phyloP scores from a whole-genome alignment of 306 rosid species.

The Dalbergia cultrata region DNA sequence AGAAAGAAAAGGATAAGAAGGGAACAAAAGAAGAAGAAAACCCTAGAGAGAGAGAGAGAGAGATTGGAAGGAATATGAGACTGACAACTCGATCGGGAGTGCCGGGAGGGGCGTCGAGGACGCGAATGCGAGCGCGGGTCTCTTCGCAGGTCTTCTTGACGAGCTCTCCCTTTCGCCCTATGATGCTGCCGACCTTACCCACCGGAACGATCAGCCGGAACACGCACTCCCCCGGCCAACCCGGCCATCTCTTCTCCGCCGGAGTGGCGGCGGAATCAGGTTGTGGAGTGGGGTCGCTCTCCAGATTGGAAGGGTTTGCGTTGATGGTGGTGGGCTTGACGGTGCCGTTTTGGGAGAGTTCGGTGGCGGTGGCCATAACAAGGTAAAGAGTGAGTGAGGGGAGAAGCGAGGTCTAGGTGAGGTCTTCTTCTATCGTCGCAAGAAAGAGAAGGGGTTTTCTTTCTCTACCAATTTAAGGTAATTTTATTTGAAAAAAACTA shows the following conservation, averaged over 20 bases:
- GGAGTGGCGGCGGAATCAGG: slow-evolving; percentile 31
- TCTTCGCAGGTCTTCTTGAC: slow-evolving; percentile 93
- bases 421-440: not conserved
- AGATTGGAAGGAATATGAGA: not conserved
- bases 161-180: slow-evolving; percentile 93
- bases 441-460: not conserved
- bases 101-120: slow-evolving; percentile 78
- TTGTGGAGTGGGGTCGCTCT: slow-evolving; percentile 22
- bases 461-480: not conserved
- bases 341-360: slow-evolving; percentile 55
- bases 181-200: slow-evolving; percentile 86
- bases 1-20: not conserved
- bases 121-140: slow-evolving; percentile 86
- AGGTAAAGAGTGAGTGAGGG: not conserved
- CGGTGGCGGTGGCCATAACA: slow-evolving; percentile 43
- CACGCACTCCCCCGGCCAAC: slow-evolving; percentile 95
- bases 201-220: slow-evolving; percentile 87
- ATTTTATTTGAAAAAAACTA: not conserved
- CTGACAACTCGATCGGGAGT: slow-evolving; percentile 92
- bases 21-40: slow-evolving; percentile 17
- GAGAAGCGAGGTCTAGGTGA: not conserved
- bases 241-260: slow-evolving; percentile 83
- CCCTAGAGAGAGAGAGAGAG: slow-evolving; percentile 41
- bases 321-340: not conserved
- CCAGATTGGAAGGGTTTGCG: slow-evolving; percentile 6